These are phyloP conservation scores for peach (Prunus persica) DNA, from an alignment of 306 rosid species.

Conservation along the genomic window DNA sequence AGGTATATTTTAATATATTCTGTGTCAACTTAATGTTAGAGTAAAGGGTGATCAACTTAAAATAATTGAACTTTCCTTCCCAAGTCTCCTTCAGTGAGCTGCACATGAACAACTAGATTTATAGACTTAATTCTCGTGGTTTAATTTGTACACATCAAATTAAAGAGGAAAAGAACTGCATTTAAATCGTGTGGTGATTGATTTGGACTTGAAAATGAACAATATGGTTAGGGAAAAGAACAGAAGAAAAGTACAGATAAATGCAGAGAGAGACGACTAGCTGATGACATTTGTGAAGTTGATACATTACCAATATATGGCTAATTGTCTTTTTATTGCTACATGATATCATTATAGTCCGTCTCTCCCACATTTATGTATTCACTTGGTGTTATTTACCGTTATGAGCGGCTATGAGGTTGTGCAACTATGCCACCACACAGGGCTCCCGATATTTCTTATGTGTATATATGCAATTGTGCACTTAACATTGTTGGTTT, in stretches of 20 bases:
- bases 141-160: neutral
- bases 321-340: neutral
- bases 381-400: neutral
- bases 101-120: neutral
- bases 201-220: neutral
- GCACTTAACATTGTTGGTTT: too few species aligned
- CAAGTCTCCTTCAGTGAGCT: neutral
- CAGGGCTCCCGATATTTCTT: too few species aligned
- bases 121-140: neutral
- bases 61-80: neutral
- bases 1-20: neutral
- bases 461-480: too few species aligned
- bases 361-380: neutral
- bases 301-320: neutral
- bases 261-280: neutral
- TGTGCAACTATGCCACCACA: too few species aligned
- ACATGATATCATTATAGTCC: too few species aligned
- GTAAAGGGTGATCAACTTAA: conserved; percentile 6
- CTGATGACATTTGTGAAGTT: neutral
- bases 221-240: neutral
- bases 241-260: neutral
- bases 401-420: too few species aligned
- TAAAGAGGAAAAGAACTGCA: neutral
- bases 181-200: neutral
- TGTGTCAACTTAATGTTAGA: neutral